Conservation (phyloP, 2,329 filamentous ascomycete species). For the Botrytis hyacinthi region DNA sequence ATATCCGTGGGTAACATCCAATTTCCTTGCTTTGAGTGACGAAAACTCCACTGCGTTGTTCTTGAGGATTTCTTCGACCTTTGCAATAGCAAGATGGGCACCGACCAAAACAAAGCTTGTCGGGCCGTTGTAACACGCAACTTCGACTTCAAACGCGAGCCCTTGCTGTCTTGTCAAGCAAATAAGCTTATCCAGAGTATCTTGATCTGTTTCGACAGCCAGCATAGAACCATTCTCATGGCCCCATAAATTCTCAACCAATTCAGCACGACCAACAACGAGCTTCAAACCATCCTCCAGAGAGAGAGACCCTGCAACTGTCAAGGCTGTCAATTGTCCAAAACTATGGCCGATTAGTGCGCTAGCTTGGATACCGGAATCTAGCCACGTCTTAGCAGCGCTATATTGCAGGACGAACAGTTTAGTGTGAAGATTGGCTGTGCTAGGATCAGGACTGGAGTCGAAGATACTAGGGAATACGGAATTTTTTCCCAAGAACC, state of each 20-base stretch:
- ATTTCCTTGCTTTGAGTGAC: background rate
- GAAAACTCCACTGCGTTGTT: background rate
- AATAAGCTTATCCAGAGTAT: background rate
- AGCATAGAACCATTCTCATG: background rate
- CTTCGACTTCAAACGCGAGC: background rate
- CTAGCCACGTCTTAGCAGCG: slow-evolving; percentile 27
- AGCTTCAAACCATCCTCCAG: background rate
- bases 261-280: background rate
- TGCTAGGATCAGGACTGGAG: background rate
- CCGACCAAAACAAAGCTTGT: background rate
- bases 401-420: slow-evolving; percentile 29
- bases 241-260: background rate
- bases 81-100: background rate
- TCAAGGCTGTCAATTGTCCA: background rate
- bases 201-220: background rate
- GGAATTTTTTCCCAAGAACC: background rate
- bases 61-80: background rate
- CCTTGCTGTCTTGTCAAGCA: background rate
- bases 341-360: background rate
- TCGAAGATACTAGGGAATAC: background rate
- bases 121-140: background rate
- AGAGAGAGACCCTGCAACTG: background rate
- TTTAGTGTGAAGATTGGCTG: slow-evolving; percentile 22
- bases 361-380: slow-evolving; percentile 21
- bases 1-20: background rate